Evolutionary conservation across 2,329 filamentous ascomycete genomes (phyloP).

Genomic region (Penicillium sp.): DNA sequence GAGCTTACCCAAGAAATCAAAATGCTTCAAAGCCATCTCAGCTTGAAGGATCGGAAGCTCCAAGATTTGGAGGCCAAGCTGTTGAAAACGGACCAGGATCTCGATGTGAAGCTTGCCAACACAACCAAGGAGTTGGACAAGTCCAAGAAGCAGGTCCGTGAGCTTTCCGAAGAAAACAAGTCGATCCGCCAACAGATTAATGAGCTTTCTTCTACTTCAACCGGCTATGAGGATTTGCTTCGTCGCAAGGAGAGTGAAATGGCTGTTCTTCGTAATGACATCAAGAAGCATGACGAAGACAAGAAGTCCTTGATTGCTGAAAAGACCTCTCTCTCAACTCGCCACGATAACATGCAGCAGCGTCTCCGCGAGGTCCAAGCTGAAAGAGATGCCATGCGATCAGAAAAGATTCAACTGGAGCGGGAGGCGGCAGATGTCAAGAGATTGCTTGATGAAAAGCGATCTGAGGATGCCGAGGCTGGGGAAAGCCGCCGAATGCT

Average conservation of each 20-base stretch:
- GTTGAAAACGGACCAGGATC: conserved; percentile 78
- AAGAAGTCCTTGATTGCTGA: conserved; percentile 73
- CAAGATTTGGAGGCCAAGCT: conserved; percentile 81
- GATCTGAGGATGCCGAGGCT: conserved; percentile 83
- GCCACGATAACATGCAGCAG: conserved; percentile 72
- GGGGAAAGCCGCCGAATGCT: conserved; percentile 74
- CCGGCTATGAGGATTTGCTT: conserved; percentile 90
- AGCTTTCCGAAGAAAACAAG: conserved; percentile 72
- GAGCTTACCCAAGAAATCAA: conserved; percentile 76
- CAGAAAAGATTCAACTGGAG: conserved; percentile 76
- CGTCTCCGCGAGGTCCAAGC: conserved; percentile 80
- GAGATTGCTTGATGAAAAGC: conserved; percentile 75
- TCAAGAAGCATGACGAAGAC: conserved; percentile 76
- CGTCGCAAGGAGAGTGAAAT: conserved; percentile 92
- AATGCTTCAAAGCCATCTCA: conserved; percentile 84
- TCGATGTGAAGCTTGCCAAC: conserved; percentile 74
- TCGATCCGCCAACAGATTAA: conserved; percentile 79
- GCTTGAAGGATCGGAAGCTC: conserved; percentile 81
- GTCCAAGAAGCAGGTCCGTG: conserved; percentile 67
- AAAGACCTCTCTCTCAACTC: conserved; percentile 61
- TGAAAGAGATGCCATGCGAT: conserved; percentile 78
- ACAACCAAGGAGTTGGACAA: conserved; percentile 74
- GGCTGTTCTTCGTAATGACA: conserved; percentile 74
- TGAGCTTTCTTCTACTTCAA: conserved; percentile 83
- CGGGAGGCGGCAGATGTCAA: conserved; percentile 87